Base-by-base conservation (phyloP, 2,329 filamentous ascomycete genomes). In the Stagonosporopsis rhizophila region DNA sequence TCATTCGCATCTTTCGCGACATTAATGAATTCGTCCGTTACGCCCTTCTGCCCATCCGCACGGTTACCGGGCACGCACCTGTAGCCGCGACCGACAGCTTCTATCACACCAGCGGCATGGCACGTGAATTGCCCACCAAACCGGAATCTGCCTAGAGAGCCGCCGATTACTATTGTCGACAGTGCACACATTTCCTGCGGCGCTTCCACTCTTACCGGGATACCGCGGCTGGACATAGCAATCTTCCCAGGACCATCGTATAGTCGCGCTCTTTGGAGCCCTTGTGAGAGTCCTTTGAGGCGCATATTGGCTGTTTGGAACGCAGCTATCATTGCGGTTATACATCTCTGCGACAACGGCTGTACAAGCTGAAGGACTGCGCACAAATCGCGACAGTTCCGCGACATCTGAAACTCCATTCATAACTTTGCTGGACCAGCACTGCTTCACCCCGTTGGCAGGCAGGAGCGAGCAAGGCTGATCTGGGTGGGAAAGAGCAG, bases 271-370 rank as follows among this genome's bases (percentile, higher is more conserved):
- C 42, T 47, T 34, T 48, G n/a, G 30, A 11, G 38, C 9, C 27
- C 23, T 52, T 56, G 53, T 56, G 28, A 25, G 37, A n/a, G 37
- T 49, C 46, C 61, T 67, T 63, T 64, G 59, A 63, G 45, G 44
- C 30, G 47, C 42, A 34, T 40, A 34, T 46, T 42, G 38, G 40
- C 54, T 60, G 63, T 60, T 65, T 65, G 56, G 48, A 44, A 44
- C 34, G 52, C 58, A 63, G 63, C 56, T 52, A 47, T 20, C 39
- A 25, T 19, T 37, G 42, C 55, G 40, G 39, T 60, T 58, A 58
- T 52, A 52, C 52, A 40, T 52, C 64, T 56, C 54, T 37, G 44
- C 60, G 44, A 63, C 56, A 63, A 61, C 53, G 49, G 52, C 40
- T 52, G 52, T 52, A 56, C 60, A 63, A 63, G 59, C 54, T 39